Conservation (phyloP, 768 basidiomycete species). For the Agaricus blazei region DNA sequence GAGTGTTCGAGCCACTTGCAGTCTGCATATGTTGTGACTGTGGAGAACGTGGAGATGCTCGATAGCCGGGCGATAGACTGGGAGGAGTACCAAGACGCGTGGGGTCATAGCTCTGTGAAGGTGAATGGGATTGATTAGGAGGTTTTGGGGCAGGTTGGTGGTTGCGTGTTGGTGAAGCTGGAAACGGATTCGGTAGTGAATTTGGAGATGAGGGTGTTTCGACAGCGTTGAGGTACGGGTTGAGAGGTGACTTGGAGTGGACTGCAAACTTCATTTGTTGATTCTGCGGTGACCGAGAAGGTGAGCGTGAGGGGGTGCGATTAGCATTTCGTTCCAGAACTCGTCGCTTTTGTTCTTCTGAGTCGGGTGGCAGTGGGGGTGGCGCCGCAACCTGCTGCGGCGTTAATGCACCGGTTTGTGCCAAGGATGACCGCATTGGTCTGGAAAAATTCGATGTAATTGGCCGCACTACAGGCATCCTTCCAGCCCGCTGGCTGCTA, state of each 20-base stretch:
- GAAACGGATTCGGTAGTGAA: not conserved
- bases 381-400: slow-evolving; percentile 13
- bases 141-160: not conserved
- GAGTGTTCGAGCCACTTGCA: not conserved
- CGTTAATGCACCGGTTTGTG: not conserved
- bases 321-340: slow-evolving; percentile 59
- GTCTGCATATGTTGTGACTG: not conserved
- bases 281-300: slow-evolving; percentile 1
- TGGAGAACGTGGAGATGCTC: not conserved
- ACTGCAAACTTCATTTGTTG: slow-evolving; percentile 5
- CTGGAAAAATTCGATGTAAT: slow-evolving; percentile 59
- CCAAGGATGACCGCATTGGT: slow-evolving; percentile 30
- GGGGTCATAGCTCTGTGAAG: not conserved
- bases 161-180: not conserved
- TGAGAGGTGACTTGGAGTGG: slow-evolving; percentile 10
- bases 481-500: slow-evolving; percentile 16
- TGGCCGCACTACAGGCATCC: slow-evolving; percentile 40
- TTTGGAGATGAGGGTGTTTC: not conserved
- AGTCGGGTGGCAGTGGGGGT: slow-evolving; percentile 26
- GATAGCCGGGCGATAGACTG: not conserved
- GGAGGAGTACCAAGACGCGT: not conserved
- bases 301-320: slow-evolving; percentile 27
- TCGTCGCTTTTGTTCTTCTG: slow-evolving; percentile 39
- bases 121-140: not conserved
- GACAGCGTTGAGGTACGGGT: not conserved